Evolutionary conservation across 2,329 filamentous ascomycete genomes (phyloP), one percentile per base, ranked within the genome.

Genomic region (Phyllosticta paracitricarpa): DNA sequence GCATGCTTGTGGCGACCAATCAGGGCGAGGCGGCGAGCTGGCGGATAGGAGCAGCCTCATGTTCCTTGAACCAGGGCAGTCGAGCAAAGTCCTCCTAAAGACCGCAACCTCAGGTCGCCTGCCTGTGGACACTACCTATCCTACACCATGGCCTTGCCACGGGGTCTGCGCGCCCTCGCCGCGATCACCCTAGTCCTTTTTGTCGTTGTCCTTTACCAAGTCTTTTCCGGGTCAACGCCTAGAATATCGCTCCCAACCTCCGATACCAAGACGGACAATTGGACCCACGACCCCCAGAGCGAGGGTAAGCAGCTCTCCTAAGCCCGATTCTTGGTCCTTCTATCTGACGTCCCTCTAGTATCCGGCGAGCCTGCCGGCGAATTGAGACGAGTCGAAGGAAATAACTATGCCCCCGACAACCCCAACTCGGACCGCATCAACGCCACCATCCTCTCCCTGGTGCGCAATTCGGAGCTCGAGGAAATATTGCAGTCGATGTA

Each of bases 361-460:
- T 94, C 89, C 35, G 86, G 85, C 65, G 93, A 97, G 74, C 93
- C 93, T 24, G 83, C 87, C 65, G 92, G 90, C 58, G 79, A 83
- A 14, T 79, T 97, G 66, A 85, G 83, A 70, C 85, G 90, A 73
- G 84, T 87, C 30, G 66, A 73, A 35, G 86, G 86, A 60, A 80
- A 89, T 66, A 87, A 88, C 69, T 97, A 97, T 75, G 84, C 84
- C 58, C 85, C 89, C 58, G 84, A 91, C 70, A 87, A 88, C 69
- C 79, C 83, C 58, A 84, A 91, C 64, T 89, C 88, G 58, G 86
- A 88, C 66, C 89, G 94, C 71, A 94, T 96, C 74, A 94, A 96
- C 74, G 94, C 94, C 63, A 97, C 94, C 3, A 81, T 99, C 62
- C 82, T 99, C 66, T 89, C 91, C 24, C 83, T 99, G 48, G 94